Evolutionary conservation across 179 eudicot genomes (phyloP).

Genomic region (Spergularia azorica): DNA sequence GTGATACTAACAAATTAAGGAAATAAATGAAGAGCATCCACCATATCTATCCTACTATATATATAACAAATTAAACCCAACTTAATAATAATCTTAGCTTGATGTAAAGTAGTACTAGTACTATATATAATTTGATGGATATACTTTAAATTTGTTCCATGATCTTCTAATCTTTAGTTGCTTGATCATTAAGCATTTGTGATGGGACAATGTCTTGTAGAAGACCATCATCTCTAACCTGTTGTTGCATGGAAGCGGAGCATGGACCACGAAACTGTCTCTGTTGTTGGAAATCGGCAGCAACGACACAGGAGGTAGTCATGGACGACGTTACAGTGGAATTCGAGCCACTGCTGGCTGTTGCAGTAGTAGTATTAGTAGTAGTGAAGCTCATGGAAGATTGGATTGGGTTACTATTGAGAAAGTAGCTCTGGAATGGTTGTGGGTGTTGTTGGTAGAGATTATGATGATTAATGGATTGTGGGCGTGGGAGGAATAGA

Average conservation of each 20-base stretch:
- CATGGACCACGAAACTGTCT: conserved; percentile 6
- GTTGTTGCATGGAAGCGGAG: conserved; percentile 29
- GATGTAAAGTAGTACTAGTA: background rate
- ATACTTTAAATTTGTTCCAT: background rate
- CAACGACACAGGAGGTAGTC: background rate
- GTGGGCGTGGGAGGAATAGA: conserved; percentile 26
- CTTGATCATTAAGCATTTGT: conserved; percentile 38
- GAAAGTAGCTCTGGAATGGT: conserved; percentile 32
- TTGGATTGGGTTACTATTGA: conserved; percentile 22
- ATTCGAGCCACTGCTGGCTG: conserved; percentile 11
- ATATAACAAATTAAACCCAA: background rate
- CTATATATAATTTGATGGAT: background rate
- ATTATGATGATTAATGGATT: conserved; percentile 16
- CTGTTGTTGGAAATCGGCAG: background rate
- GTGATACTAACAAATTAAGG: conserved; percentile 24
- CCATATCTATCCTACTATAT: background rate
- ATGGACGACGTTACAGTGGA: background rate
- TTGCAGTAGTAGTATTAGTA: background rate
- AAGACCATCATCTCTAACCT: conserved; percentile 61
- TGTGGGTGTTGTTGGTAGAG: conserved; percentile 24
- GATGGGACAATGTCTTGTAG: conserved; percentile 70
- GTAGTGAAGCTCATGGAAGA: conserved; percentile 24
- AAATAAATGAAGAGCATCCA: background rate
- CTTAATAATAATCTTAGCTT: conserved; percentile 2
- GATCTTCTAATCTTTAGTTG: conserved; percentile 33